phyloP scores from a whole-genome alignment of 2,329 filamentous ascomycete genomes.

The Pseudogymnoascus verrucosus region DNA sequence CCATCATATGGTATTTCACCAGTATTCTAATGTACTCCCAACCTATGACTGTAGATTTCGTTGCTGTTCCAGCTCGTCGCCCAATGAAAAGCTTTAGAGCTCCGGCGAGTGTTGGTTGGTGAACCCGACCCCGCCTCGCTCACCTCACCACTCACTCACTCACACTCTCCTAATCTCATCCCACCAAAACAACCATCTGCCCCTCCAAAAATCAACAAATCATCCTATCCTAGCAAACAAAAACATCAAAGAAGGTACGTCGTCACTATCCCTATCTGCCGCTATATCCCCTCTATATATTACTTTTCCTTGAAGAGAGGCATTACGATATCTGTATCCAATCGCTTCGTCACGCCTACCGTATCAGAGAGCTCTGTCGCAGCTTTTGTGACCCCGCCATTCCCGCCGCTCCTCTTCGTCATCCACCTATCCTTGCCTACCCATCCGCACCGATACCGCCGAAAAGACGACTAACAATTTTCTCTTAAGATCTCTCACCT shows the following conservation, averaged over 20 bases:
- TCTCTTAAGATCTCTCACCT: conserved; percentile 1
- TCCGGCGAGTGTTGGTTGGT: neutral
- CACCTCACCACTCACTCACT: neutral
- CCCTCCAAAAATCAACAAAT: conserved; percentile 3
- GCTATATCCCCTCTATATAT: neutral
- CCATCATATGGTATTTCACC: neutral
- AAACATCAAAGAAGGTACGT: neutral
- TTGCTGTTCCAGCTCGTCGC: neutral
- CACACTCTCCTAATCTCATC: neutral
- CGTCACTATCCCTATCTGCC: neutral
- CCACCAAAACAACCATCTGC: neutral
- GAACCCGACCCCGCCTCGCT: neutral
- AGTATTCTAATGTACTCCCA: neutral
- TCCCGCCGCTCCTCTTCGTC: conserved; percentile 14
- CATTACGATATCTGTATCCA: neutral
- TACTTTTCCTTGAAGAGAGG: neutral
- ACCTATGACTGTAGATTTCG: neutral
- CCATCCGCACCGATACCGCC: neutral
- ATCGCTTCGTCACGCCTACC: conserved; percentile 8
- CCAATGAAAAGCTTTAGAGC: neutral
- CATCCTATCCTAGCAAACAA: neutral
- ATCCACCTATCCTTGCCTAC: conserved; percentile 5
- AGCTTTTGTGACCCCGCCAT: conserved; percentile 14
- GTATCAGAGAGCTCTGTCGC: conserved; percentile 16
- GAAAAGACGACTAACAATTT: neutral